Evolutionary conservation across 2,329 filamentous ascomycete genomes (phyloP).

Genomic region (Clarireedia sp.): DNA sequence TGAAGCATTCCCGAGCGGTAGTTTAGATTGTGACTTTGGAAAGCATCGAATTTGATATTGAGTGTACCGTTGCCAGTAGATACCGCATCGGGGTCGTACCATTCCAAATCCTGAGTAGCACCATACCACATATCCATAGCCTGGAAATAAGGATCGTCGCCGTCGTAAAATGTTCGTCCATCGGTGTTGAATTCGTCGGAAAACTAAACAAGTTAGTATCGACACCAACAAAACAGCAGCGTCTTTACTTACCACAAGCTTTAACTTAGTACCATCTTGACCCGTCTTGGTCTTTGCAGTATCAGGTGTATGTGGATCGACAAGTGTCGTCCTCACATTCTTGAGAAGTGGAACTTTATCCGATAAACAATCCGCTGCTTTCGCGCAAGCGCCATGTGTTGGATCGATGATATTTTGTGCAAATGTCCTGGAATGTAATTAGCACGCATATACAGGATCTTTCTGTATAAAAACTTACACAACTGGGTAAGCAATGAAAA

Average conservation of each 20-base stretch:
- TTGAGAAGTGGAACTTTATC: constrained; percentile 39
- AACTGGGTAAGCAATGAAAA: constrained; percentile 64
- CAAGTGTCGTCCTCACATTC: constrained; percentile 52
- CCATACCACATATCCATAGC: constrained; percentile 66
- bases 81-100: constrained; percentile 63
- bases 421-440: constrained; percentile 44
- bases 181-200: constrained; percentile 65
- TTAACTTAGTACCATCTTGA: constrained; percentile 51
- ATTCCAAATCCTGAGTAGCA: constrained; percentile 61
- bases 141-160: constrained; percentile 61
- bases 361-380: constrained; percentile 33
- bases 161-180: constrained; percentile 62
- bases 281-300: constrained; percentile 47
- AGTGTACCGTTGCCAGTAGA: constrained; percentile 54
- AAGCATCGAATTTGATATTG: constrained; percentile 57
- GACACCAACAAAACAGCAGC: neutral
- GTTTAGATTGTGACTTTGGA: constrained; percentile 55
- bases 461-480: constrained; percentile 43
- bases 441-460: neutral
- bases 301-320: constrained; percentile 60
- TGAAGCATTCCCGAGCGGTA: constrained; percentile 69
- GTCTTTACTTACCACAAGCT: constrained; percentile 47
- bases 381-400: constrained; percentile 25
- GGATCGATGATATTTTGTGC: constrained; percentile 34
- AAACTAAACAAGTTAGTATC: constrained; percentile 36